Evolutionary conservation across 129 eudicot genomes (phyloP).

Genomic region (Artemisia tridentata): DNA sequence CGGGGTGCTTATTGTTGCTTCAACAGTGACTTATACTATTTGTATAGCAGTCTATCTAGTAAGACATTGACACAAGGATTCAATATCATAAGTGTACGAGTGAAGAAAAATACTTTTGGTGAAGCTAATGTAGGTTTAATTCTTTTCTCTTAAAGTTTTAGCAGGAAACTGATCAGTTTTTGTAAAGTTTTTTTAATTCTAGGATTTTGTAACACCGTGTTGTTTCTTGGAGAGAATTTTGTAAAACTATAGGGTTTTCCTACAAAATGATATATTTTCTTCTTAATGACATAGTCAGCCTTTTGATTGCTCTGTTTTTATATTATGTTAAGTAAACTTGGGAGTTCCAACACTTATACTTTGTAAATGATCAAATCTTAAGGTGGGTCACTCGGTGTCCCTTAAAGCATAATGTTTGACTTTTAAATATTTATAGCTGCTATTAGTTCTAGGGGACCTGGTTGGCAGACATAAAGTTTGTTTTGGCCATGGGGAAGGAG

Average conservation of each 20-base stretch:
- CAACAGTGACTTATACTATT: constrained; percentile 48
- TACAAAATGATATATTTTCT: not conserved
- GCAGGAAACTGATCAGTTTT: not conserved
- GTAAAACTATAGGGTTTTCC: not conserved
- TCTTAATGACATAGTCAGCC: not conserved
- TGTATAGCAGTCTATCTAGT: constrained; percentile 24
- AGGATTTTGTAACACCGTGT: not conserved
- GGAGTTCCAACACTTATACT: not conserved
- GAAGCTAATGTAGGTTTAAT: not conserved
- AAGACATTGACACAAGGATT: constrained; percentile 26
- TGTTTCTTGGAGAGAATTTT: constrained; percentile 5
- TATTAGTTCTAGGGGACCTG: too few species aligned
- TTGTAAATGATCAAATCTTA: too few species aligned
- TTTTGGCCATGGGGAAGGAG: too few species aligned
- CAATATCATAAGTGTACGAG: not conserved
- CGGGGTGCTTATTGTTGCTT: constrained; percentile 60
- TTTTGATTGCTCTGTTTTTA: not conserved
- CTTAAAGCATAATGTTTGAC: too few species aligned
- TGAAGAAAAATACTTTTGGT: not conserved
- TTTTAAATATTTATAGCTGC: too few species aligned
- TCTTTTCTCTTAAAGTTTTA: not conserved
- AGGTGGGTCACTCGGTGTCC: too few species aligned
- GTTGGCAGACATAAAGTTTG: too few species aligned
- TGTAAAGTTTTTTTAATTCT: constrained; percentile 15
- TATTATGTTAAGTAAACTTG: not conserved